A percentile compares a stretch with the other conserved stretches of the same genome.
These are phyloP conservation scores for Ascochyta koolunga DNA, from an alignment of 2,329 filamentous ascomycete species.

Conservation along the genomic window DNA sequence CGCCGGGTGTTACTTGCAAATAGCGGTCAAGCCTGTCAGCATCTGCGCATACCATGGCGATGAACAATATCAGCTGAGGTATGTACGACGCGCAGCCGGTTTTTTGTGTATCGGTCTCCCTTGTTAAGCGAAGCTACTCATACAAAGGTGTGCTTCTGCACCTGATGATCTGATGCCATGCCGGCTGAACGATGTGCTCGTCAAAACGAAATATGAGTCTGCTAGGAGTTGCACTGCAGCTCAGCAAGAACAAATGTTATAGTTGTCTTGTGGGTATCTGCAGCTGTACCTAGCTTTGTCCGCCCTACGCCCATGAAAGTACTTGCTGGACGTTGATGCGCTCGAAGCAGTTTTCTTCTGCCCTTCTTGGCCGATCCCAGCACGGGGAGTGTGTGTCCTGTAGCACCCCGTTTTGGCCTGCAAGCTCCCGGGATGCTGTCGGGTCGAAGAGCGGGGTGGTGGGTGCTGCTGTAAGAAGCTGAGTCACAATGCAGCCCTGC, in stretches of 20 bases:
- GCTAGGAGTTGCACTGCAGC: not conserved
- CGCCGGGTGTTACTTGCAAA: not conserved
- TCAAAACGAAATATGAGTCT: not conserved
- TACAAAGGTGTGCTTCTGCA: not conserved
- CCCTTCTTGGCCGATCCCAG: not conserved
- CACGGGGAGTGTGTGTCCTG: not conserved
- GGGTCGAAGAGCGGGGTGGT: not conserved
- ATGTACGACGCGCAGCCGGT: not conserved
- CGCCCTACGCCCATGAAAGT: not conserved
- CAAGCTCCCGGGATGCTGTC: not conserved
- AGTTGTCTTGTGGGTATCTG: not conserved
- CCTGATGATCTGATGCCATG: not conserved
- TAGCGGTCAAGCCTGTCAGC: not conserved
- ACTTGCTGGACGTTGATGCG: too few species aligned
- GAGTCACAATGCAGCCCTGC: not conserved
- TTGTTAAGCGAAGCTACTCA: not conserved
- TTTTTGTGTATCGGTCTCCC: not conserved
- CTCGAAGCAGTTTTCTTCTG: not conserved
- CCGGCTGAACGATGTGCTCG: not conserved
- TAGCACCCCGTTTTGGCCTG: not conserved
- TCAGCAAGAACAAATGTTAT: not conserved
- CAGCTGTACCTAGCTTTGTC: not conserved
- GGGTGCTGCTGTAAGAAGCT: not conserved
- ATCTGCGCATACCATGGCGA: not conserved
- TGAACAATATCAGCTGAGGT: too few species aligned